phyloP scores from a whole-genome alignment of 208 protist genomes.

The Eutreptiella sp. region DNA sequence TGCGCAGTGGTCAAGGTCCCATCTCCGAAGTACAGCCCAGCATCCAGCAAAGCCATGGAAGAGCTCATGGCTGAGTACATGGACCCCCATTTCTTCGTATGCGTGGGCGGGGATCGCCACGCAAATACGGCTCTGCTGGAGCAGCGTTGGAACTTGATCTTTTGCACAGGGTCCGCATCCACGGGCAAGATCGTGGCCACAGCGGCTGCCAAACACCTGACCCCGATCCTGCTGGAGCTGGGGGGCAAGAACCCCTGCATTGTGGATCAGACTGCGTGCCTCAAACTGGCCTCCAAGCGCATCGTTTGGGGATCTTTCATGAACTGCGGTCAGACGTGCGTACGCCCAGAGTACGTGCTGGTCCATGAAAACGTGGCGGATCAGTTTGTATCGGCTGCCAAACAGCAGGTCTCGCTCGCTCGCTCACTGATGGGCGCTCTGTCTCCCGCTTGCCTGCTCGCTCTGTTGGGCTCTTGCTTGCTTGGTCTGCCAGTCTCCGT shows the following conservation, averaged over 20 bases:
- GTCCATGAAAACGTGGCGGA: slow-evolving; percentile 47
- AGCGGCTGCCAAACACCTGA: slow-evolving; percentile 71
- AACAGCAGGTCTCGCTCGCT: no score
- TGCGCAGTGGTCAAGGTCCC: slow-evolving; percentile 78
- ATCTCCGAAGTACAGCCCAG: slow-evolving; percentile 52
- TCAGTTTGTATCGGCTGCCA: slow-evolving; percentile 47
- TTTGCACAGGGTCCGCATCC: slow-evolving; percentile 72
- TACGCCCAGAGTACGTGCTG: slow-evolving; percentile 79
- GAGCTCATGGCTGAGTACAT: slow-evolving; percentile 62
- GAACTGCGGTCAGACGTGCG: slow-evolving; percentile 77
- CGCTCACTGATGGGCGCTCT: slow-evolving; percentile 27
- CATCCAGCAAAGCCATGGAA: slow-evolving; percentile 44
- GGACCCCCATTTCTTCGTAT: slow-evolving; percentile 36
- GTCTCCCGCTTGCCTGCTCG: no score
- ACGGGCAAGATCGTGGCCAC: slow-evolving; percentile 67
- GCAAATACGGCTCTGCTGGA: slow-evolving; percentile 61
- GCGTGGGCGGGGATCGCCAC: slow-evolving; percentile 55
- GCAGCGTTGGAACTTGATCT: slow-evolving; percentile 76
- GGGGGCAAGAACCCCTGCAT: slow-evolving; percentile 85
- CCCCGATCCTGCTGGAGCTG: slow-evolving; percentile 82
- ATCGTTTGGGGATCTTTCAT: slow-evolving; percentile 63
- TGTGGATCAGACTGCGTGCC: slow-evolving; percentile 50
- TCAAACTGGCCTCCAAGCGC: slow-evolving; percentile 50
- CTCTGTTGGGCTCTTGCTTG: no score
- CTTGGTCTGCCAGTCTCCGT: no score